Evolutionary conservation across 176 grass and related monocot species (phyloP).

Genomic region (Canna indica): DNA sequence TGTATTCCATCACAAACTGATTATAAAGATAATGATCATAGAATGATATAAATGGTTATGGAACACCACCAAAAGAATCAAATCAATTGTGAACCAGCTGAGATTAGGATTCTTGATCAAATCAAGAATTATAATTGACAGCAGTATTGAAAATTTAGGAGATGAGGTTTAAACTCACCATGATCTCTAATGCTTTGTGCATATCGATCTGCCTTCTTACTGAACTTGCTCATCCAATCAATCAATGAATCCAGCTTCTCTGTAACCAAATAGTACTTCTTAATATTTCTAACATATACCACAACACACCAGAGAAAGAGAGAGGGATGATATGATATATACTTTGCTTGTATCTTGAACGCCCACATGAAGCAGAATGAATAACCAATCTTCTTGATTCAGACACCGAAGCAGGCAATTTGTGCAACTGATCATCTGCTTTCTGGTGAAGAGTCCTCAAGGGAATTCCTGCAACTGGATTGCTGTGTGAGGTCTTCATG

Average conservation of each 20-base stretch:
- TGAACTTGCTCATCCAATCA: conserved; percentile 19
- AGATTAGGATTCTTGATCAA: no score
- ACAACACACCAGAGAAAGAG: not conserved
- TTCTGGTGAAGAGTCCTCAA: not conserved
- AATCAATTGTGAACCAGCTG: no score
- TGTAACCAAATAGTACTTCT: not conserved
- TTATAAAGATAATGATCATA: no score
- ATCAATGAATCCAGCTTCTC: not conserved
- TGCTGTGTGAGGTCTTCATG: not conserved
- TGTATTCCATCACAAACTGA: no score
- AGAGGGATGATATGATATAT: not conserved
- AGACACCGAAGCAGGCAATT: not conserved
- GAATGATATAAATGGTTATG: no score
- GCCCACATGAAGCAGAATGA: not conserved
- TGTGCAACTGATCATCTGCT: no score
- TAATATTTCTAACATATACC: not conserved
- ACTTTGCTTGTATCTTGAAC: conserved; percentile 3
- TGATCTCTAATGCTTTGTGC: conserved; percentile 20
- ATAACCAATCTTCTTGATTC: not conserved
- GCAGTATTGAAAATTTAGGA: no score
- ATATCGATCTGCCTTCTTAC: conserved; percentile 16
- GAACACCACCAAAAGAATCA: no score
- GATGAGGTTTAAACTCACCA: no score
- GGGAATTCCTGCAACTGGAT: not conserved
- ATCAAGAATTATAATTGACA: no score